Evolutionary conservation across 2,329 filamentous ascomycete species (phyloP).

Genomic region (Macrophomina phaseolina): DNA sequence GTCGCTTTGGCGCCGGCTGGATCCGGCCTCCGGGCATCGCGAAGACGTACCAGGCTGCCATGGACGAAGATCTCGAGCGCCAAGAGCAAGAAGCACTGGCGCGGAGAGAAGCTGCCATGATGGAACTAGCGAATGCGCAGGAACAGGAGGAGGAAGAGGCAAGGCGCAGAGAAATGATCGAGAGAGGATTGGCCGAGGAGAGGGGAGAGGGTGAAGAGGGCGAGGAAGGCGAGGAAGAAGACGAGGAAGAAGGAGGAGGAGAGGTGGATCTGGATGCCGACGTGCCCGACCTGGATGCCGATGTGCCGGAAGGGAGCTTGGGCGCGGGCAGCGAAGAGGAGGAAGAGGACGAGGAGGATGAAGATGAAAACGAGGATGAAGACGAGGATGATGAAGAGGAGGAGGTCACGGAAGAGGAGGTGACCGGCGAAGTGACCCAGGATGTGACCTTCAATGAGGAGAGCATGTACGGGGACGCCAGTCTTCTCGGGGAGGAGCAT

Average conservation of each 20-base stretch:
- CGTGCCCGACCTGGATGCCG: conserved; percentile 55
- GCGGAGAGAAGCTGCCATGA: conserved; percentile 70
- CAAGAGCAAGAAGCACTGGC: conserved; percentile 82
- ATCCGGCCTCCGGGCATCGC: conserved; percentile 84
- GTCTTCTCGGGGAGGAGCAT: conserved; percentile 43
- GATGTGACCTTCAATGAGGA: conserved; percentile 55
- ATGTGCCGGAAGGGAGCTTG: conserved; percentile 39
- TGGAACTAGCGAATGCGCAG: conserved; percentile 69
- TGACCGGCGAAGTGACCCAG: conserved; percentile 46
- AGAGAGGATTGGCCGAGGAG: conserved; percentile 47
- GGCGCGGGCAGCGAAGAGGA: conserved; percentile 29
- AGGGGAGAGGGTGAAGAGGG: conserved; percentile 48
- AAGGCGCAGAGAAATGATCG: conserved; percentile 36
- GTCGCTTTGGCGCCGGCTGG: conserved; percentile 88
- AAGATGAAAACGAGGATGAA: conserved; percentile 49
- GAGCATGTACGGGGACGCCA: conserved; percentile 52
- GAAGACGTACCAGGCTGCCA: conserved; percentile 89
- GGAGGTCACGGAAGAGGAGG: conserved; percentile 36
- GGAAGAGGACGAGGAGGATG: conserved; percentile 38
- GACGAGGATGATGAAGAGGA: conserved; percentile 62
- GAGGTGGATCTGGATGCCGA: conserved; percentile 51
- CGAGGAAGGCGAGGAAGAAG: conserved; percentile 28
- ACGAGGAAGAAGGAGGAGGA: conserved; percentile 29
- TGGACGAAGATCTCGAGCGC: conserved; percentile 86
- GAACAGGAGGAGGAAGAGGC: conserved; percentile 62